A percentile compares a stretch with the other conserved stretches of the same genome.
phyloP scores from a whole-genome alignment of 306 rosid genomes.

The Potentilla sterilis region DNA sequence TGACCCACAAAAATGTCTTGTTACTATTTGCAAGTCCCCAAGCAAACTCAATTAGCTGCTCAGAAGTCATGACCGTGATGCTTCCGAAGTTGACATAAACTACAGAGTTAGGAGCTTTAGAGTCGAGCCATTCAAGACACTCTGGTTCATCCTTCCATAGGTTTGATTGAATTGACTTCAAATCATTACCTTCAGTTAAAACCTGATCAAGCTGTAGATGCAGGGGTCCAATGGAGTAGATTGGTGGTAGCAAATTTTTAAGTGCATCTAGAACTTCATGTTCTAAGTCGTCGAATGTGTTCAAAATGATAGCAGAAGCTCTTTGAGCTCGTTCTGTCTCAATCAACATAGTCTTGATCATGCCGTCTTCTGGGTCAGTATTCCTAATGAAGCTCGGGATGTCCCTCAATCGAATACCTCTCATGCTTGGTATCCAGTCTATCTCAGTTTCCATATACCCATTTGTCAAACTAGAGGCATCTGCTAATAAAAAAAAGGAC shows the following conservation, averaged over 20 bases:
- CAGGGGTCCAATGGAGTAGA: constrained; percentile 62
- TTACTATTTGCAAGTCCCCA: constrained; percentile 65
- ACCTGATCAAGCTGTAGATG: constrained; percentile 30
- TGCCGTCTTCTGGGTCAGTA: constrained; percentile 37
- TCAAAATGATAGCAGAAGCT: constrained; percentile 53
- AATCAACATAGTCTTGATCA: not conserved
- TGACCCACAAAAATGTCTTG: constrained; percentile 46
- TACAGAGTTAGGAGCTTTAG: constrained; percentile 22
- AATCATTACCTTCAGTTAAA: not conserved
- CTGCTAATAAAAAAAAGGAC: constrained; percentile 28
- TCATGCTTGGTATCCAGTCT: constrained; percentile 57
- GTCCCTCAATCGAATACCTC: constrained; percentile 45
- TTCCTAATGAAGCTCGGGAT: constrained; percentile 58
- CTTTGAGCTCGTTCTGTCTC: constrained; percentile 33
- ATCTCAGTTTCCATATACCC: constrained; percentile 48
- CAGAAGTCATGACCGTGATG: constrained; percentile 48
- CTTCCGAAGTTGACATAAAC: constrained; percentile 38
- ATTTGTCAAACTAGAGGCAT: constrained; percentile 32
- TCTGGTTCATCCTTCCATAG: constrained; percentile 61
- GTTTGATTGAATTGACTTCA: constrained; percentile 45
- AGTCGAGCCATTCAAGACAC: constrained; percentile 56
- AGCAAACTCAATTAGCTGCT: constrained; percentile 57
- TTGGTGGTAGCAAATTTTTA: constrained; percentile 35
- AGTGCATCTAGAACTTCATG: constrained; percentile 34
- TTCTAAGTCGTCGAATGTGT: constrained; percentile 56